These are phyloP conservation scores for Monosporascus sp. DNA, from an alignment of 2,329 filamentous ascomycete genomes.

Conservation along the genomic window DNA sequence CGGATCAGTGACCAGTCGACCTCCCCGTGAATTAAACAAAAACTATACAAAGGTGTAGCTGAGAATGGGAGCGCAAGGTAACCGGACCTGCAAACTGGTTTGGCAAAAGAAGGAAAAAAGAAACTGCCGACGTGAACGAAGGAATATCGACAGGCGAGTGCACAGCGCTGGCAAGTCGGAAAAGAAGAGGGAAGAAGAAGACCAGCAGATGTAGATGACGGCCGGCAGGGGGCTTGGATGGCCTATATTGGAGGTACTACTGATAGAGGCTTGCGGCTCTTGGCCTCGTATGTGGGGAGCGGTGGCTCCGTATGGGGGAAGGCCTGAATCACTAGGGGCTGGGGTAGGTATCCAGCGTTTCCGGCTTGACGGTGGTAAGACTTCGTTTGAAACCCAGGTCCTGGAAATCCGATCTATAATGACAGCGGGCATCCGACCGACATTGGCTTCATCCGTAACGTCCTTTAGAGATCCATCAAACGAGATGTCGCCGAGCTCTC, in stretches of 20 bases:
- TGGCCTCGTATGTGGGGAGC: conserved; percentile 22
- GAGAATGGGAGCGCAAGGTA: conserved; percentile 36
- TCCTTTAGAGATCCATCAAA: not conserved
- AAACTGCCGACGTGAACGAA: conserved; percentile 43
- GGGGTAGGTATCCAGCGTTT: conserved; percentile 34
- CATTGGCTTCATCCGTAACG: conserved; percentile 29
- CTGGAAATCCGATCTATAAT: conserved; percentile 47
- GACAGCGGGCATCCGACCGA: conserved; percentile 50
- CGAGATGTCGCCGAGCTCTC: conserved; percentile 1
- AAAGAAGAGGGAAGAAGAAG: conserved; percentile 26
- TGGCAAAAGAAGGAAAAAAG: conserved; percentile 30
- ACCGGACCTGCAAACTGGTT: conserved; percentile 46
- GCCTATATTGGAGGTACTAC: conserved; percentile 33
- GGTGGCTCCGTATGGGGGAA: conserved; percentile 33
- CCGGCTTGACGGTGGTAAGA: conserved; percentile 32
- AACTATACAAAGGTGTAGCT: conserved; percentile 15
- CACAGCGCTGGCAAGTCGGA: conserved; percentile 38
- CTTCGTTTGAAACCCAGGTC: conserved; percentile 44
- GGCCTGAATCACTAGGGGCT: conserved; percentile 35
- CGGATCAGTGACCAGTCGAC: conserved; percentile 5
- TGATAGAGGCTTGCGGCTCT: conserved; percentile 17
- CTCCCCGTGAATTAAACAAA: conserved; percentile 2
- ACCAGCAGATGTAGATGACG: conserved; percentile 20
- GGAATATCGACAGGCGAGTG: conserved; percentile 47
- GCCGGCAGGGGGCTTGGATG: conserved; percentile 18